A percentile compares a stretch with the other conserved stretches of the same genome.
Conservation (phyloP, 345 rosid species). For the Eucalyptus albens region DNA sequence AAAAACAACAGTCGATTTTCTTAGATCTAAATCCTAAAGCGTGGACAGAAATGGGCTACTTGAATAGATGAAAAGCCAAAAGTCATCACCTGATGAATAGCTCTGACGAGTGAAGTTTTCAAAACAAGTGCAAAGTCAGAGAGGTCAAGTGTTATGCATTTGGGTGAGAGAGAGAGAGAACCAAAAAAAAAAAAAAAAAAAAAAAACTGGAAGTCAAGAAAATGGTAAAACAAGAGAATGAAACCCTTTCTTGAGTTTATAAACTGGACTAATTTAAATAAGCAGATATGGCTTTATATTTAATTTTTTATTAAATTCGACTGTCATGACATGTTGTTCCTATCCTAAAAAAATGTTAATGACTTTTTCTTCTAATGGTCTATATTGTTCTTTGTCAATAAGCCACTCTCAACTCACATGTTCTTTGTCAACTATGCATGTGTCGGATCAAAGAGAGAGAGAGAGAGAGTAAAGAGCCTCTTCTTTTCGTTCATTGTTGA, state of each 20-base stretch:
- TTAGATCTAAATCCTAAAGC: neutral
- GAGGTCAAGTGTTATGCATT: neutral
- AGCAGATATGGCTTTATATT: neutral
- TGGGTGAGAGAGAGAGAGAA: neutral
- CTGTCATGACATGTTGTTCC: neutral
- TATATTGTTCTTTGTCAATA: neutral
- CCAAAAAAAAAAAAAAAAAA: neutral
- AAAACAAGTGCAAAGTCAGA: neutral
- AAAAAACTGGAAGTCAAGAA: neutral
- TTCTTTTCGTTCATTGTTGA: neutral
- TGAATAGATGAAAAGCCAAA: neutral
- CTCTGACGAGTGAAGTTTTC: neutral
- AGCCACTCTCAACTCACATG: neutral
- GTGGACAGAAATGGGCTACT: neutral
- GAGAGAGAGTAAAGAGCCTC: neutral
- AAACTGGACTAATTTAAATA: neutral
- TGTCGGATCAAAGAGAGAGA: neutral
- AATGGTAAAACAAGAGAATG: neutral
- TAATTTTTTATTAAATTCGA: neutral
- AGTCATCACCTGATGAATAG: neutral
- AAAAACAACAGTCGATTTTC: neutral
- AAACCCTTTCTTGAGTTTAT: neutral
- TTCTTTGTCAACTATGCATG: neutral
- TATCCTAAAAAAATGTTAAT: neutral
- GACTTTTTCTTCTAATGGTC: neutral